Evolutionary conservation across 345 rosid genomes (phyloP), one percentile per base, ranked within the genome.

Genomic region (Lepidium didymum): DNA sequence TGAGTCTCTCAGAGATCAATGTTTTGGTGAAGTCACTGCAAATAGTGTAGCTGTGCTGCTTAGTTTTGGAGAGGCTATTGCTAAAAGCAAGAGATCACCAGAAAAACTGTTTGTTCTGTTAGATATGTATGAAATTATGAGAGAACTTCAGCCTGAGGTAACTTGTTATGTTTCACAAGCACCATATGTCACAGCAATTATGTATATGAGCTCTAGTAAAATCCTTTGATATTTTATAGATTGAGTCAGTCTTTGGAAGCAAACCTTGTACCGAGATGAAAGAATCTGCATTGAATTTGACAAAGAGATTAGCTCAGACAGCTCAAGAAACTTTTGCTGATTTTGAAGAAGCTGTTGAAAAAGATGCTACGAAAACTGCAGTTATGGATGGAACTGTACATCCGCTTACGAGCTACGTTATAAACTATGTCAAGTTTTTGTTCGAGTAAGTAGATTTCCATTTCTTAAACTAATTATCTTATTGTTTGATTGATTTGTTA

Each of bases 101-200:
- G 97, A 95, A 73, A 91, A 91, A 57, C 66, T 95, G 27, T 95
- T 95, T 75, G 97, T 91, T 73, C 82, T 91, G 51, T 62, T 94
- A 62, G 99, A 94, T 78, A 94, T 94, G 99, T 94, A 86, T 53
- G 99, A 94, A 85, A 91, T 91, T 45, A 87, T 94, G 99, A 81
- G 96, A 77, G 99, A 91, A 79, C 86, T 91, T 69, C 87, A 85
- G 61, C 80, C 92, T 25, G 99, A 85, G 96, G 99, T 94, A 88
- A 36, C 50, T 43, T 66, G 58, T 50, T 40, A 57, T 73, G 50
- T 63, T 60, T 65, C 56, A 53, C 55, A 41, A 7, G 33, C 18
- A 34, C 64, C 14, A 58, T 16, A 34, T 12, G n/a, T n/a, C 9
- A 34, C 43, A 11, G 23, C 18, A 18, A 7, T 2, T 58, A 58